These are phyloP conservation scores for Cryomyces minteri DNA, from an alignment of 495 filamentous ascomycete species.

Conservation along the genomic window DNA sequence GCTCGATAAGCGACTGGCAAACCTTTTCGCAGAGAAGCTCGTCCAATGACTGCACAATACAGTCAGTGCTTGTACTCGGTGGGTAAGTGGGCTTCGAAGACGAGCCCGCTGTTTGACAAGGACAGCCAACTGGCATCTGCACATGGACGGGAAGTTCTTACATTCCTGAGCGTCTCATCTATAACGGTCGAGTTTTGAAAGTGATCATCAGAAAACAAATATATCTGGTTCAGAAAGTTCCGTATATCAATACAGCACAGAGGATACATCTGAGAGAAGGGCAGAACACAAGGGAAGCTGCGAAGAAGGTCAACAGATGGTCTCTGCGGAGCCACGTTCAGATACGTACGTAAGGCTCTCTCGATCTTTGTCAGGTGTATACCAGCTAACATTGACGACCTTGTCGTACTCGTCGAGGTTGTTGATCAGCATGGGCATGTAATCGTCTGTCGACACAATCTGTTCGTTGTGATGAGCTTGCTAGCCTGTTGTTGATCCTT, in stretches of 20 bases:
- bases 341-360: constrained; percentile 54
- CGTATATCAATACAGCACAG: constrained; percentile 94
- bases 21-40: constrained; percentile 79
- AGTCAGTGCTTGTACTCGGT: neutral
- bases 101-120: neutral
- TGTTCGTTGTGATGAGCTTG: constrained; percentile 14
- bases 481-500: neutral
- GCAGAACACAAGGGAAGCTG: constrained; percentile 79
- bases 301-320: constrained; percentile 5
- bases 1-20: constrained; percentile 73
- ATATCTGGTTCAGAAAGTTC: constrained; percentile 91
- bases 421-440: constrained; percentile 96
- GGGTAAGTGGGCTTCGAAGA: neutral
- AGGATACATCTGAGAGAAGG: constrained; percentile 98
- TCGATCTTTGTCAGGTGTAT: constrained; percentile 55
- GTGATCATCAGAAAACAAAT: constrained; percentile 86
- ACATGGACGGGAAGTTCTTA: constrained; percentile 13
- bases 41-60: constrained; percentile 44
- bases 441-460: constrained; percentile 94
- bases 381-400: constrained; percentile 87
- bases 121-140: neutral
- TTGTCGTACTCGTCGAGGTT: constrained; percentile 85
- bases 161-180: constrained; percentile 70
- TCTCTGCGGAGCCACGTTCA: neutral
- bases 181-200: constrained; percentile 75